Evolutionary conservation across 2,329 filamentous ascomycete species (phyloP), one percentile per base, ranked within the genome.

Genomic region (Catunica adiposa): DNA sequence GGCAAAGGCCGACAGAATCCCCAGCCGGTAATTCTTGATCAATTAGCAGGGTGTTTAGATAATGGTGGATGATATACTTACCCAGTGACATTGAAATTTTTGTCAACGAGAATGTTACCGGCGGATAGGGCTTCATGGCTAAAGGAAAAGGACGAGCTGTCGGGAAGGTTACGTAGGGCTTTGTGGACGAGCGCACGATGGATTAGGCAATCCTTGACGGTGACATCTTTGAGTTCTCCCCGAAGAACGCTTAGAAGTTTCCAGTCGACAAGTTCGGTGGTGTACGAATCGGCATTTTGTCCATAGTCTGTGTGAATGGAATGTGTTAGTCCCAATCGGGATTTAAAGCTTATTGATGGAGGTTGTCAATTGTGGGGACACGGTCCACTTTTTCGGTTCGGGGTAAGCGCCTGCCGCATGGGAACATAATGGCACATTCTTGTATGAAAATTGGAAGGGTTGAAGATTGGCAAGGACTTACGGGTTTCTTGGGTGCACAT

Each of bases 401-500:
- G n/a, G n/a, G n/a, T n/a, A n/a, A n/a, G n/a, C n/a, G n/a, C n/a
- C n/a, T n/a, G n/a, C n/a, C n/a, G n/a, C n/a, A n/a, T n/a, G n/a
- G n/a, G n/a, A n/a, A n/a, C n/a, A n/a, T n/a, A n/a, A n/a, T n/a
- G 3, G 7, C 15, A 20, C 26, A 17, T 20, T 3, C n/a, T 5
- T 23, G 2, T 11, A 40, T 42, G 42, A 26, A 3, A 37, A 1
- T 15, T 44, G 40, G 29, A 23, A 44, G 26, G 22, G 3, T 5
- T n/a, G 11, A 9, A 44, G 11, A 7, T 17, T 44, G 11, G 40
- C 15, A 44, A 22, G n/a, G 11, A 56, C 50, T 48, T 55, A 58
- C 56, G 50, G 22, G 56, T 58, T 51, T 58, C 56, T 20, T 58
- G 56, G n/a, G 56, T 58, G 47, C 56, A 58, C 37, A 55, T 55